These are phyloP conservation scores for Globisporangium cylindrosporum DNA, from an alignment of 352 stramenopile species.

Conservation along the genomic window DNA sequence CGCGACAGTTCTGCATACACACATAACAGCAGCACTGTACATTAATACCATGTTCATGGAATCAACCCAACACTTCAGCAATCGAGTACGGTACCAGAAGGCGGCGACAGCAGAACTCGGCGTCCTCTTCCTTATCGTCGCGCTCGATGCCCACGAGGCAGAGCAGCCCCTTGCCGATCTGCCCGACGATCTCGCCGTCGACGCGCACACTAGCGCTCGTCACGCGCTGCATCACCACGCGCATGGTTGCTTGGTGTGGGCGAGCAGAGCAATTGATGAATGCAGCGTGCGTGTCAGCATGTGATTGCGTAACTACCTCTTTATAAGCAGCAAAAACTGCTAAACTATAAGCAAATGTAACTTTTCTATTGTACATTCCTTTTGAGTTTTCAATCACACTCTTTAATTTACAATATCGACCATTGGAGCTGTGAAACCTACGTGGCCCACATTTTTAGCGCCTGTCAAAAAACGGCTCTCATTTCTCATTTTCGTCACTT, in stretches of 20 bases:
- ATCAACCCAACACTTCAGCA: neutral
- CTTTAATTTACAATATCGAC: neutral
- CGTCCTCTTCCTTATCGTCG: slow-evolving; percentile 79
- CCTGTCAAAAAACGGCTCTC: neutral
- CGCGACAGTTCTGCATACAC: slow-evolving; percentile 54
- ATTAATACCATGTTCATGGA: neutral
- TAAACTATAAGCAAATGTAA: no score
- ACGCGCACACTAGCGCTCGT: slow-evolving; percentile 77
- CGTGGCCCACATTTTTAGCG: slow-evolving; percentile 3
- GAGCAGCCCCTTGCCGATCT: slow-evolving; percentile 74
- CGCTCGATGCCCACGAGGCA: slow-evolving; percentile 77
- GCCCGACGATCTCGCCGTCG: slow-evolving; percentile 65
- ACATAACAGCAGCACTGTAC: neutral
- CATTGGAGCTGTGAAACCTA: neutral
- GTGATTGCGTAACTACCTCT: neutral
- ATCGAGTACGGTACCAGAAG: slow-evolving; percentile 44
- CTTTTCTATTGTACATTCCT: no score
- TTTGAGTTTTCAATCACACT: no score
- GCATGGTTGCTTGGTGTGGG: slow-evolving; percentile 35
- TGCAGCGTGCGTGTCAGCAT: neutral
- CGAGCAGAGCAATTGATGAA: neutral
- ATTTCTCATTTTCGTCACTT: neutral
- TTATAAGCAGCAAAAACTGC: neutral
- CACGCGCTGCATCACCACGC: slow-evolving; percentile 79
- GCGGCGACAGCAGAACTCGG: slow-evolving; percentile 76